Conservation (phyloP, 2,329 filamentous ascomycete species). For the Fragosphaeria purpurea region DNA sequence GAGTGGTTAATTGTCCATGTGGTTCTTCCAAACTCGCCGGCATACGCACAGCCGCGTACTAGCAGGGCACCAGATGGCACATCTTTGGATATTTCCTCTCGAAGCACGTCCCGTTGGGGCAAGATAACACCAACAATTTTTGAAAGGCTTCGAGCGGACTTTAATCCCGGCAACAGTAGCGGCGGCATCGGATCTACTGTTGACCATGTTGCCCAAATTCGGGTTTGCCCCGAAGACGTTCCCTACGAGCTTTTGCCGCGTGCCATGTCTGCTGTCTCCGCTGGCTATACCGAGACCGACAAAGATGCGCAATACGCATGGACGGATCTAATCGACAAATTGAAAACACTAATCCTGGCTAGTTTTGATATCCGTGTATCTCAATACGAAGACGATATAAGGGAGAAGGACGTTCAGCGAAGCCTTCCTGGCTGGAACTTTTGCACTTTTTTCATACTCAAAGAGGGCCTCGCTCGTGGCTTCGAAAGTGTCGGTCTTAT, state of each 20-base stretch:
- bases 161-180: constrained; percentile 64
- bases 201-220: constrained; percentile 77
- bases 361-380: constrained; percentile 86
- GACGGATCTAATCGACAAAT: constrained; percentile 72
- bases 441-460: constrained; percentile 96
- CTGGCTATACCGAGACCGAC: constrained; percentile 57
- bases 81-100: constrained; percentile 40
- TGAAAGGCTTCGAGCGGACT: constrained; percentile 84
- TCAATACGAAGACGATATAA: constrained; percentile 96
- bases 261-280: constrained; percentile 52
- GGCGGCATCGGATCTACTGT: constrained; percentile 60
- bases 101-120: constrained; percentile 15
- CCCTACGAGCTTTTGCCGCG: constrained; percentile 54
- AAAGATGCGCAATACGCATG: constrained; percentile 75
- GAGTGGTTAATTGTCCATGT: constrained; percentile 95
- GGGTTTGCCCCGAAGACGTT: constrained; percentile 61
- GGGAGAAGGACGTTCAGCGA: constrained; percentile 82
- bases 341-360: constrained; percentile 76
- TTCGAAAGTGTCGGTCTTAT: constrained; percentile 95
- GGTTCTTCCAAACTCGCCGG: constrained; percentile 74
- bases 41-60: constrained; percentile 65
- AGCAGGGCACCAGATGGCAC: constrained; percentile 39
- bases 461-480: constrained; percentile 84
- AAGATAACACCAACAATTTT: constrained; percentile 59
- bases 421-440: constrained; percentile 95